Percentiles rank a stretch among this genome's conserved stretches.
These are phyloP conservation scores for Schwanniomyces yamadae DNA, from an alignment of 805 yeast species.

Conservation along the genomic window DNA sequence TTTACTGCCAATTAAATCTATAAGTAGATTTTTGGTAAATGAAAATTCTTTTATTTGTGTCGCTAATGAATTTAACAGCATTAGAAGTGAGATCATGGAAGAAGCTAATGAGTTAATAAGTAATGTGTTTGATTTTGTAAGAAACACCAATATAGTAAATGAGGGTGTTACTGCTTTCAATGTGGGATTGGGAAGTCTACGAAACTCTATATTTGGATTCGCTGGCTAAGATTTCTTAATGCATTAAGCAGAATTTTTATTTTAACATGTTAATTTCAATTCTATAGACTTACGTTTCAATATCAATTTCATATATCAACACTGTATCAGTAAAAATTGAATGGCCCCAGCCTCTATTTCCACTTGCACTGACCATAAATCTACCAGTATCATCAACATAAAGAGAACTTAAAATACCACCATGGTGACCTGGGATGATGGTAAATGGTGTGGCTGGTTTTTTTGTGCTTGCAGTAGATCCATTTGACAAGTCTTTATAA, in stretches of 20 bases:
- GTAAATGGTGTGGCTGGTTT: slow-evolving; percentile 67
- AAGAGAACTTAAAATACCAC: slow-evolving; percentile 78
- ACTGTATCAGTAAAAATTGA: slow-evolving; percentile 78
- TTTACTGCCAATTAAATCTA: slow-evolving; percentile 5
- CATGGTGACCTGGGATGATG: slow-evolving; percentile 95
- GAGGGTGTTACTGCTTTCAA: slow-evolving; percentile 23
- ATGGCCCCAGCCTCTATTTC: slow-evolving; percentile 91
- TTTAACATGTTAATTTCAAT: slow-evolving; percentile 5
- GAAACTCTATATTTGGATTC: slow-evolving; percentile 27
- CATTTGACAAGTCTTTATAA: slow-evolving; percentile 30
- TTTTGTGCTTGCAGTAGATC: slow-evolving; percentile 26
- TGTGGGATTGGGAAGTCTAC: slow-evolving; percentile 35
- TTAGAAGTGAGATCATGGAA: slow-evolving; percentile 8
- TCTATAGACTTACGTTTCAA: slow-evolving; percentile 20
- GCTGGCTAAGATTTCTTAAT: slow-evolving; percentile 2
- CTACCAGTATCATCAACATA: slow-evolving; percentile 84
- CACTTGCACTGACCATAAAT: slow-evolving; percentile 87
- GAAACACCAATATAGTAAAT: slow-evolving; percentile 18
- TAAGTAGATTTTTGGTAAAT: slow-evolving; percentile 4
- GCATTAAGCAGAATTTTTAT: neutral
- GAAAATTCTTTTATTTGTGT: slow-evolving; percentile 9
- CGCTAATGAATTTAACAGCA: slow-evolving; percentile 6
- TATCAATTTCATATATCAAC: slow-evolving; percentile 74
- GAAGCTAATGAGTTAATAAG: slow-evolving; percentile 13
- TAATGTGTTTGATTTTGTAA: slow-evolving; percentile 11